A percentile compares a stretch with the other conserved stretches of the same genome.
phyloP scores from a whole-genome alignment of 179 eudicot species.

The Patellifolia procumbens region DNA sequence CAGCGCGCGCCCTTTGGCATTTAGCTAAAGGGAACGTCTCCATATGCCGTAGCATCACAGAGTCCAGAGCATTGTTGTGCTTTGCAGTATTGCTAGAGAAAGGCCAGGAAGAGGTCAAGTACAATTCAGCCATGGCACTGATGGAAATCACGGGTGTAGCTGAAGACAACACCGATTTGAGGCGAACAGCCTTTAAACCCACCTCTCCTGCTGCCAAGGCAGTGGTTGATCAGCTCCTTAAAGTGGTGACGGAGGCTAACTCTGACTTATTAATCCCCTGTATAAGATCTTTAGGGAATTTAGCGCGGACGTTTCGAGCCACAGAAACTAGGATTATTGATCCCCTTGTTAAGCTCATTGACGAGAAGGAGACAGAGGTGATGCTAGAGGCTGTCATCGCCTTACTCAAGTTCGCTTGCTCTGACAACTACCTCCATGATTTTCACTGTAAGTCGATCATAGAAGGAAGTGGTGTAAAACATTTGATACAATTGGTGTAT shows the following conservation, averaged over 20 bases:
- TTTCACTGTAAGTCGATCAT: constrained; percentile 52
- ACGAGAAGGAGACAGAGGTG: constrained; percentile 45
- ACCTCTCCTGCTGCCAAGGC: constrained; percentile 64
- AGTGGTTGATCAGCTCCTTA: constrained; percentile 54
- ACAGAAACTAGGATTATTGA: constrained; percentile 50
- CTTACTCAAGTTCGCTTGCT: constrained; percentile 46
- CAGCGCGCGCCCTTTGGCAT: constrained; percentile 59
- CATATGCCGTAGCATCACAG: constrained; percentile 53
- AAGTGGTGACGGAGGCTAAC: constrained; percentile 36
- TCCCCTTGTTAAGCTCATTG: constrained; percentile 48
- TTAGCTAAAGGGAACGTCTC: constrained; percentile 51
- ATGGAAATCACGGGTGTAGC: constrained; percentile 63
- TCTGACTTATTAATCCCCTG: constrained; percentile 48
- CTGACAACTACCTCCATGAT: constrained; percentile 44
- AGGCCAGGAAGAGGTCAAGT: constrained; percentile 47
- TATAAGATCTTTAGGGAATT: constrained; percentile 46
- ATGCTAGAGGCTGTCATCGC: constrained; percentile 43
- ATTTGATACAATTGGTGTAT: constrained; percentile 48
- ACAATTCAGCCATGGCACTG: constrained; percentile 62
- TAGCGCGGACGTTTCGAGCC: constrained; percentile 60
- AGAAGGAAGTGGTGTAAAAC: constrained; percentile 41
- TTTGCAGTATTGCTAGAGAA: constrained; percentile 62
- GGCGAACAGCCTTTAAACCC: constrained; percentile 60
- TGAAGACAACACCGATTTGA: constrained; percentile 53
- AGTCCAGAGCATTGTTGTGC: constrained; percentile 57